Base-by-base conservation (phyloP, 148 eudicot genomes). In the Silene latifolia region DNA sequence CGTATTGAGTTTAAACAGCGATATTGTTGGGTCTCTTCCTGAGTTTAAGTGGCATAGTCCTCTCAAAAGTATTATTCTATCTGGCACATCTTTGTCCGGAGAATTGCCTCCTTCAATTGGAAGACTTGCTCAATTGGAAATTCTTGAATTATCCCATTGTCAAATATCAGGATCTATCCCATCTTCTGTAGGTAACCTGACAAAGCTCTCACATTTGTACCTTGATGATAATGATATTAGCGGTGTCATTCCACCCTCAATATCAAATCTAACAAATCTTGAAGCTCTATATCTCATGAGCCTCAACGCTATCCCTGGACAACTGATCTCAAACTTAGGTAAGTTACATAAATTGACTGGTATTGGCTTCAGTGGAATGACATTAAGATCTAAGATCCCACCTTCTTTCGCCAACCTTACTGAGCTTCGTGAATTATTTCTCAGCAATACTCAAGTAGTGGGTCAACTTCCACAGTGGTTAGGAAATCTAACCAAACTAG, bases 41-140 rank as follows among this genome's bases (percentile, higher is more conserved):
- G 80, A 83, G 63, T 86, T 83, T 77, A 76, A 4, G 35, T 13
- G 0, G 1, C 44, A n/a, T 0, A 72, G 32, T 56, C 59, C 76
- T 9, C 80, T 83, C 8, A 18, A 18, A 62, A 4, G 0, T 0
- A 17, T 86, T 14, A 4, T 3, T 0, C 72, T 84, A 12, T 0
- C 9, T 4, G 0, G 0, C 1, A 86, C 86, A 9, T 51, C 18
- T 11, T 75, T 85, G 19, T 72, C 74, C 0, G 86, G 86, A 48
- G 51, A 35, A 24, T 9, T 86, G 5, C 85, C 86, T 0, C 35
- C 75, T 73, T 81, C 82, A 17, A 79, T 83, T 20, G 85, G 83
- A n/a, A 24, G 63, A 13, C 56, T 73, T 12, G 69, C 58, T 13
- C 8, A 0, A 32, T 63, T 73, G 42, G 14, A 15, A 25, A 6